Base-by-base conservation (phyloP, 164 flowering plant genomes). In the Piper betle region DNA sequence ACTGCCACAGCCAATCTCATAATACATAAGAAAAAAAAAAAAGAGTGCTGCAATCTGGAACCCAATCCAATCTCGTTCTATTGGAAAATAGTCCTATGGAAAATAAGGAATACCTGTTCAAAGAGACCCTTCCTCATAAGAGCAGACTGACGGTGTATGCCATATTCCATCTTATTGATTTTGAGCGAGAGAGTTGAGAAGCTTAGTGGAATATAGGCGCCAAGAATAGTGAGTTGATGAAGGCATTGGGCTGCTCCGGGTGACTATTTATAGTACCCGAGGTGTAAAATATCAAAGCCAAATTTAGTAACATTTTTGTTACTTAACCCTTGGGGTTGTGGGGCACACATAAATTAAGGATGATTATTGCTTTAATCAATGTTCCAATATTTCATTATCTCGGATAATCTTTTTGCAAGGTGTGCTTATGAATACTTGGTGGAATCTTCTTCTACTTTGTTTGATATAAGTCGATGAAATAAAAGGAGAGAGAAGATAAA, bases 131-230 rank as follows among this genome's bases (percentile, higher is more conserved):
- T 56, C 61, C 60, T 61, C 18, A 55, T 33, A 56, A 53, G 42
- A n/a, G 65, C 37, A 50, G 57, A 25, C 57, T 67, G 70, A 15
- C 65, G 70, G 5, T 48, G 70, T 48, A 67, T 56, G 19, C 56
- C 4, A 37, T 18, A 41, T 59, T 50, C 64, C 60, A 43, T 57
- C 19, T 37, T 61, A 1, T 40, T 7, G 46, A 53, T 16, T 17
- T 9, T 5, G 39, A 12, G 57, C 43, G 39, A 37, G 0, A 58
- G 58, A n/a, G 19, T 13, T 17, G 46, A 38, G 60, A 7, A 39
- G 46, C 4, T 19, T 2, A 39, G 1, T 58, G 20, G 56, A n/a
- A 53, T 1, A 15, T n/a, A 53, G 10, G 6, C 6, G 5, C 15
- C 15, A 53, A 1, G 33, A n/a, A 15, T n/a, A 43, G 50, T 33